Evolutionary conservation across 2,329 filamentous ascomycete species (phyloP).

Genomic region (Venturia asperata): DNA sequence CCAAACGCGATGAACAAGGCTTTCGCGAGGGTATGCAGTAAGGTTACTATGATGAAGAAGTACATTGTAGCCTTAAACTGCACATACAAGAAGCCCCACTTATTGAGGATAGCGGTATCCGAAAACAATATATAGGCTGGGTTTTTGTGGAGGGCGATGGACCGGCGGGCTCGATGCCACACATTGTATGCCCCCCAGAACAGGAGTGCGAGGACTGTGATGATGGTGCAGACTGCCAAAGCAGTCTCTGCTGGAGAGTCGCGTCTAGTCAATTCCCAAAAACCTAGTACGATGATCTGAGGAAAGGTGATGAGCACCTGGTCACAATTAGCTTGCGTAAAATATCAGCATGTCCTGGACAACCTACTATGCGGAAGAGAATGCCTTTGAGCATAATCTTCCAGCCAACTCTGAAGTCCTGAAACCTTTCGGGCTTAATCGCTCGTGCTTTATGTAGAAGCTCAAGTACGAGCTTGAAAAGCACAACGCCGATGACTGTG

Average conservation of each 20-base stretch:
- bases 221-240: conserved; percentile 79
- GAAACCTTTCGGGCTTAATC: conserved; percentile 80
- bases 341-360: background rate
- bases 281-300: conserved; percentile 79
- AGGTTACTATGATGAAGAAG: conserved; percentile 80
- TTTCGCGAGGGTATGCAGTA: conserved; percentile 78
- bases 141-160: conserved; percentile 86
- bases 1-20: conserved; percentile 78
- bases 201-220: conserved; percentile 70
- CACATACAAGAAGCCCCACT: conserved; percentile 97
- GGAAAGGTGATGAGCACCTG: conserved; percentile 76
- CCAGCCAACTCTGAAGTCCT: conserved; percentile 93
- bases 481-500: conserved; percentile 62
- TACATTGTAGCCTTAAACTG: conserved; percentile 94
- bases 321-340: background rate
- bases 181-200: conserved; percentile 86
- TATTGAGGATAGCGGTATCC: conserved; percentile 87
- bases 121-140: conserved; percentile 96
- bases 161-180: conserved; percentile 78
- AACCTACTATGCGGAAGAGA: conserved; percentile 64
- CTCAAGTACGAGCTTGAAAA: conserved; percentile 79
- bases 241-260: conserved; percentile 84
- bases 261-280: conserved; percentile 84
- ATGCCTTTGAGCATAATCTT: conserved; percentile 87
- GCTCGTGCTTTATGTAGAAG: conserved; percentile 63